phyloP scores from a whole-genome alignment of 108 stramenopile genomes.

The Cyclotella baltica region DNA sequence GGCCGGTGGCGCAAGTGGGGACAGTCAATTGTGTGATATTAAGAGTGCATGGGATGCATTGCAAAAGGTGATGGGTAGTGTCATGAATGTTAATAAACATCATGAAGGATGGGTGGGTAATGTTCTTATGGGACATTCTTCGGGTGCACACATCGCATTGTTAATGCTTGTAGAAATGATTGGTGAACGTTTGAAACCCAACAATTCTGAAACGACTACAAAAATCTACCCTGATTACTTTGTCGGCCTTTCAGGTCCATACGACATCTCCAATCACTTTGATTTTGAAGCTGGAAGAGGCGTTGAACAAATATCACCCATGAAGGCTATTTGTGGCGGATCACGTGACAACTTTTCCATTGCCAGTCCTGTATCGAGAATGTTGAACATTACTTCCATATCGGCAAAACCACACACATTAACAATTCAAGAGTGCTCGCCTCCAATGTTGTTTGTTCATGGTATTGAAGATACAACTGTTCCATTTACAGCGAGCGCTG shows the following conservation, averaged over 20 bases:
- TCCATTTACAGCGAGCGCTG: conserved; percentile 79
- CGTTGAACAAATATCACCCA: conserved; percentile 83
- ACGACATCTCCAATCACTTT: conserved; percentile 85
- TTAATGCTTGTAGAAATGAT: conserved; percentile 62
- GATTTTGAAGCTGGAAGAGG: conserved; percentile 87
- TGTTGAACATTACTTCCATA: conserved; percentile 23
- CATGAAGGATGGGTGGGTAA: conserved; percentile 47
- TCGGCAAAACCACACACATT: neutral
- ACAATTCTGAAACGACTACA: neutral
- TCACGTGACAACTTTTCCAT: conserved; percentile 61
- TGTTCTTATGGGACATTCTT: conserved; percentile 75
- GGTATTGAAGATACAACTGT: conserved; percentile 86
- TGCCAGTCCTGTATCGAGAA: conserved; percentile 62
- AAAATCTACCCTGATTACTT: conserved; percentile 43
- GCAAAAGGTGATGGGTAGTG: neutral
- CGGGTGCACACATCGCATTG: conserved; percentile 83
- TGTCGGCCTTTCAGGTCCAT: conserved; percentile 79
- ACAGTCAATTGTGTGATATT: conserved; percentile 68
- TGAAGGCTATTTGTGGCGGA: conserved; percentile 77
- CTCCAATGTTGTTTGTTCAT: conserved; percentile 66
- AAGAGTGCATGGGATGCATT: conserved; percentile 28
- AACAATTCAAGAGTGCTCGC: conserved; percentile 40
- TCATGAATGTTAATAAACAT: neutral
- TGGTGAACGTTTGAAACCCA: conserved; percentile 17
- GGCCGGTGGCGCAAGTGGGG: neutral